These are phyloP conservation scores for Quercus cerris DNA, from an alignment of 306 rosid genomes.

Conservation along the genomic window DNA sequence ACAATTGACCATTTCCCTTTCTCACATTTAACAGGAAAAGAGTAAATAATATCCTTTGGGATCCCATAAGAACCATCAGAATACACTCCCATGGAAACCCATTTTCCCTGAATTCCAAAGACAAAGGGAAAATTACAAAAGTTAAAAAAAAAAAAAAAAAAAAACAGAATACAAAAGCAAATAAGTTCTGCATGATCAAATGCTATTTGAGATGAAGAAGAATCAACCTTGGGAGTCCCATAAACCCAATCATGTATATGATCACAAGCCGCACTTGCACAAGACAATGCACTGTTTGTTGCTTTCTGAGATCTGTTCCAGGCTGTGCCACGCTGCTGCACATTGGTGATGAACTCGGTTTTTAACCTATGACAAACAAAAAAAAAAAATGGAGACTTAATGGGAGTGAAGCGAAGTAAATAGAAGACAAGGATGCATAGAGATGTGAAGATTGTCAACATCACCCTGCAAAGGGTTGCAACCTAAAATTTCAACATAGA, in stretches of 20 bases:
- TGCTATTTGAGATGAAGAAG: slow-evolving; percentile 6
- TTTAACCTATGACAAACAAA: slow-evolving; percentile 49
- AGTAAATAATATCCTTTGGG: slow-evolving; percentile 69
- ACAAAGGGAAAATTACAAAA: background rate
- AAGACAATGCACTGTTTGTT: slow-evolving; percentile 57
- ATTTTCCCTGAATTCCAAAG: slow-evolving; percentile 46
- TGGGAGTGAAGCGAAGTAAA: background rate
- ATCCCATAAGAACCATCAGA: slow-evolving; percentile 90
- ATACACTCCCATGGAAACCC: slow-evolving; percentile 96
- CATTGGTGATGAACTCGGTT: slow-evolving; percentile 59
- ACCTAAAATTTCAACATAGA: no score
- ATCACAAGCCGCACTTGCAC: slow-evolving; percentile 78
- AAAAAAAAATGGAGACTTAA: background rate
- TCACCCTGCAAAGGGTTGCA: background rate
- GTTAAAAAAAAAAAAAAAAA: no score
- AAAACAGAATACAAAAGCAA: background rate
- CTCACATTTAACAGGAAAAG: slow-evolving; percentile 88
- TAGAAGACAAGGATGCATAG: background rate
- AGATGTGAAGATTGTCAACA: background rate
- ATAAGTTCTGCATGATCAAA: background rate
- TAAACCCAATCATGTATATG: slow-evolving; percentile 70
- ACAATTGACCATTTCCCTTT: slow-evolving; percentile 91
- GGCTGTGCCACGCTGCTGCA: slow-evolving; percentile 70
- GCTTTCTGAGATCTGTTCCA: slow-evolving; percentile 57
- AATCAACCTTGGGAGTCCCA: slow-evolving; percentile 64